Conservation (phyloP, 1,284 basidiomycete species). For the Apiotrichum mycotoxinovorans region DNA sequence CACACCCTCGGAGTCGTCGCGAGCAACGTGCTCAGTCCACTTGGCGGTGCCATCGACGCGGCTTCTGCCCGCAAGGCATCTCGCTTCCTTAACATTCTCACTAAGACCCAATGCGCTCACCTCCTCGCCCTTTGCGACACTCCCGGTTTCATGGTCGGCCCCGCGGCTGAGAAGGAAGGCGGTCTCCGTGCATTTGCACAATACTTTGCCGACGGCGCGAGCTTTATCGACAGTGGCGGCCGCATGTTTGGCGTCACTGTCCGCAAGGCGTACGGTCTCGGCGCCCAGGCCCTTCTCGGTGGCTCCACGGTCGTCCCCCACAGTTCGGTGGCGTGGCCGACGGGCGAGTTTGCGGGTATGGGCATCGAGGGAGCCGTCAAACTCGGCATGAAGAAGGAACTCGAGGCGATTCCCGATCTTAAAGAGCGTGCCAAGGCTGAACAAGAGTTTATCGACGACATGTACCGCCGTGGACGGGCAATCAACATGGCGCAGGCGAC, state of each 20-base stretch:
- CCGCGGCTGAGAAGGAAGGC: conserved; percentile 17
- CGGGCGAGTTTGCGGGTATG: conserved; percentile 23
- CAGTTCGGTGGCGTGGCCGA: conserved; percentile 18
- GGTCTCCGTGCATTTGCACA: conserved; percentile 17
- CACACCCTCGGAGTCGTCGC: conserved; percentile 18
- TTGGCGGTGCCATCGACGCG: conserved; percentile 20
- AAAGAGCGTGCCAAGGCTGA: conserved; percentile 11
- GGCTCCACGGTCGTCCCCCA: conserved; percentile 16
- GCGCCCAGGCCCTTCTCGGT: conserved; percentile 21
- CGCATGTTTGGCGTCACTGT: conserved; percentile 20
- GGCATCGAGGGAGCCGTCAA: conserved; percentile 23
- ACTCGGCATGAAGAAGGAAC: conserved; percentile 22
- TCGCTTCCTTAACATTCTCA: conserved; percentile 19
- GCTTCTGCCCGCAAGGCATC: conserved; percentile 14
- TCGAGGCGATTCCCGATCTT: conserved; percentile 14
- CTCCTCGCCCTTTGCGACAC: conserved; percentile 20
- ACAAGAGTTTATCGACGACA: conserved; percentile 19
- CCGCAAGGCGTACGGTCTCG: conserved; percentile 22
- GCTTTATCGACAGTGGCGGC: conserved; percentile 15
- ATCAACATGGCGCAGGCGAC: conserved; percentile 22
- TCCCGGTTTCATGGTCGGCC: conserved; percentile 23
- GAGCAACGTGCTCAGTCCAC: conserved; percentile 14
- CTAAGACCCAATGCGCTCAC: conserved; percentile 17
- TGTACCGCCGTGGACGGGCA: conserved; percentile 17
- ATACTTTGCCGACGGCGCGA: conserved; percentile 18